A percentile compares a stretch with the other conserved stretches of the same genome.
phyloP scores from a whole-genome alignment of 139 green algal species.

The Spirogloea muscicola region DNA sequence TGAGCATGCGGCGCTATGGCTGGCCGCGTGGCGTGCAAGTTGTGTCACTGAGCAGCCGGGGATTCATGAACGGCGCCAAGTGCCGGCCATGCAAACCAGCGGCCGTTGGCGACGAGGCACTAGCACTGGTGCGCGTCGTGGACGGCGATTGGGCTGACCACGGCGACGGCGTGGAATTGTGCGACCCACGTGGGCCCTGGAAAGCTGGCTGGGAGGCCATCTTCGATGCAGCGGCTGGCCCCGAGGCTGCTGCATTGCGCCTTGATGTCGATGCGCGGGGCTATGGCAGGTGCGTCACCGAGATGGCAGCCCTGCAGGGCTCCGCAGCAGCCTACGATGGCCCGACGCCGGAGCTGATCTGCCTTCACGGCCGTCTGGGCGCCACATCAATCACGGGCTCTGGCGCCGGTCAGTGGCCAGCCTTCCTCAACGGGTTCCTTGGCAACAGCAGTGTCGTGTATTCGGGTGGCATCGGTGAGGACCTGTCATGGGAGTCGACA shows the following conservation, averaged over 20 bases:
- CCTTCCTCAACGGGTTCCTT: too few relatives aligned
- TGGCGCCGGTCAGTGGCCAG: too few relatives aligned
- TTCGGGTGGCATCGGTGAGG: too few relatives aligned
- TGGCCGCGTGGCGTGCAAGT: conserved; percentile 22
- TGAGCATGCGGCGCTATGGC: conserved; percentile 5
- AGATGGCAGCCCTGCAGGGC: neutral
- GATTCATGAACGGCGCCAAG: conserved; percentile 34
- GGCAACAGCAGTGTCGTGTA: too few relatives aligned
- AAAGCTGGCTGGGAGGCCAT: neutral
- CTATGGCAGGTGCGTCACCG: neutral
- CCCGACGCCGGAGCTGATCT: neutral
- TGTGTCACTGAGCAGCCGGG: neutral
- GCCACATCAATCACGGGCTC: too few relatives aligned
- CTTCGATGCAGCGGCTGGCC: conserved; percentile 8
- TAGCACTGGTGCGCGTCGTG: too few relatives aligned
- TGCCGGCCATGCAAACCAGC: conserved; percentile 19
- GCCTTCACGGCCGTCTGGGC: too few relatives aligned
- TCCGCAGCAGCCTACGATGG: neutral
- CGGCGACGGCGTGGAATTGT: conserved; percentile 5
- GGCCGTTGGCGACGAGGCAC: neutral
- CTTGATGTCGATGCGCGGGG: neutral
- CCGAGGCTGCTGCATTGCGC: neutral
- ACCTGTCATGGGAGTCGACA: too few relatives aligned
- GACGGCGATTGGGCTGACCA: too few relatives aligned
- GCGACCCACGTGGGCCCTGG: conserved; percentile 1